Evolutionary conservation across 2,329 filamentous ascomycete genomes (phyloP).

Genomic region (Periconia macrospinosa): DNA sequence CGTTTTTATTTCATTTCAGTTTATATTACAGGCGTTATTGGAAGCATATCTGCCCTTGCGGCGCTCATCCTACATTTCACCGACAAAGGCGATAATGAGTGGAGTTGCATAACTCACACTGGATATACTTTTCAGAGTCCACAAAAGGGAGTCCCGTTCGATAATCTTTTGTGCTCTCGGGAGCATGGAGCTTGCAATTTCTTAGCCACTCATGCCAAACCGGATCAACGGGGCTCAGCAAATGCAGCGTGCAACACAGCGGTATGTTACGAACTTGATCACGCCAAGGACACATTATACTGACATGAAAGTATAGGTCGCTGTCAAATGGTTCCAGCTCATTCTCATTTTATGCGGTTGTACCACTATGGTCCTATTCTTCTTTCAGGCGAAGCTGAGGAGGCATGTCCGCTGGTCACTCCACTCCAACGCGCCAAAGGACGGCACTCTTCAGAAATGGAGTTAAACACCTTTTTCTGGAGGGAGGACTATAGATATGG

Average conservation of each 20-base stretch:
- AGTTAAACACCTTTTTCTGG: too few relatives aligned
- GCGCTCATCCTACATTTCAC: conserved; percentile 30
- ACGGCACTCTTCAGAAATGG: background rate
- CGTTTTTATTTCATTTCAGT: conserved; percentile 30
- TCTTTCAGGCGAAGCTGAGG: conserved; percentile 23
- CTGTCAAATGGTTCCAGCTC: conserved; percentile 34
- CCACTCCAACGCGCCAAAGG: background rate
- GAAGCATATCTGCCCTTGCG: conserved; percentile 20
- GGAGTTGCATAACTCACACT: conserved; percentile 26
- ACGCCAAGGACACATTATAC: background rate
- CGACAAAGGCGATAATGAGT: conserved; percentile 23
- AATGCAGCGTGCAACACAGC: conserved; percentile 27
- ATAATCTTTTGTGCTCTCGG: conserved; percentile 30
- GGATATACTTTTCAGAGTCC: conserved; percentile 6
- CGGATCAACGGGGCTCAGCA: conserved; percentile 8
- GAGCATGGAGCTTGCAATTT: conserved; percentile 32
- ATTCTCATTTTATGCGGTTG: conserved; percentile 21
- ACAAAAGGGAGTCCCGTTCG: conserved; percentile 23
- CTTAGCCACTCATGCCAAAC: conserved; percentile 8
- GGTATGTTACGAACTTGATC: conserved; percentile 16
- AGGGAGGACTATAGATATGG: too few relatives aligned
- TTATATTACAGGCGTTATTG: conserved; percentile 18
- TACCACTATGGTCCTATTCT: conserved; percentile 24
- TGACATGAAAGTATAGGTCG: conserved; percentile 11
- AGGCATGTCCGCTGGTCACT: conserved; percentile 16